Conservation (phyloP, 257 asterid genomes). For the Solanum gracilifrons region DNA sequence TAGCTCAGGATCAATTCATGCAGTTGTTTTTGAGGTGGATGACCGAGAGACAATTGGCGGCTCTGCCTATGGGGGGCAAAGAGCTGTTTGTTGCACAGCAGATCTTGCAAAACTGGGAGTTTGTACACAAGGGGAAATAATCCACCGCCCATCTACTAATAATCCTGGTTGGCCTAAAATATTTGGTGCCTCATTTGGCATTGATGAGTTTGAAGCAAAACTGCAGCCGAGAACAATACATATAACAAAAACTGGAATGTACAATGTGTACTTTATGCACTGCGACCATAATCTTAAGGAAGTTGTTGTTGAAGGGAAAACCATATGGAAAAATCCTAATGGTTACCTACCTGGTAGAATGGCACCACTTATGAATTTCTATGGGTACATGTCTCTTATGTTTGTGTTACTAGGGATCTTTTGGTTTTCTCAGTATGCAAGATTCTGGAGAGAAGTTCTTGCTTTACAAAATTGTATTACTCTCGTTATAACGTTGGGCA, state of each 20-base stretch:
- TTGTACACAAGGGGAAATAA: constrained; percentile 69
- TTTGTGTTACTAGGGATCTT: constrained; percentile 67
- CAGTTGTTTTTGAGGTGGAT: constrained; percentile 79
- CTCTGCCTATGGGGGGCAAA: constrained; percentile 96
- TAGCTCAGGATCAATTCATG: constrained; percentile 61
- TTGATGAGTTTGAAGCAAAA: constrained; percentile 36
- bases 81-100: constrained; percentile 82
- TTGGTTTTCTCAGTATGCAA: constrained; percentile 91
- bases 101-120: constrained; percentile 94
- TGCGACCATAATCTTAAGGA: constrained; percentile 77
- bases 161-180: constrained; percentile 88
- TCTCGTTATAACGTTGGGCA: constrained; percentile 73
- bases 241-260: constrained; percentile 85
- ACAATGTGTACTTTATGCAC: constrained; percentile 80
- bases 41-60: constrained; percentile 85
- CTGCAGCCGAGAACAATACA: constrained; percentile 57
- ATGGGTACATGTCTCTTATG: constrained; percentile 77
- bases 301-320: constrained; percentile 60
- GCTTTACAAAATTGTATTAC: constrained; percentile 83
- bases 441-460: constrained; percentile 88
- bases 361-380: constrained; percentile 94
- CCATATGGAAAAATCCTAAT: constrained; percentile 87
- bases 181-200: constrained; percentile 55
- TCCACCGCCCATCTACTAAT: constrained; percentile 61
- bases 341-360: constrained; percentile 96